Percentiles rank a stretch among this genome's conserved stretches.
These are phyloP conservation scores for Anacardium occidentale DNA, from an alignment of 345 rosid genomes.

Conservation along the genomic window DNA sequence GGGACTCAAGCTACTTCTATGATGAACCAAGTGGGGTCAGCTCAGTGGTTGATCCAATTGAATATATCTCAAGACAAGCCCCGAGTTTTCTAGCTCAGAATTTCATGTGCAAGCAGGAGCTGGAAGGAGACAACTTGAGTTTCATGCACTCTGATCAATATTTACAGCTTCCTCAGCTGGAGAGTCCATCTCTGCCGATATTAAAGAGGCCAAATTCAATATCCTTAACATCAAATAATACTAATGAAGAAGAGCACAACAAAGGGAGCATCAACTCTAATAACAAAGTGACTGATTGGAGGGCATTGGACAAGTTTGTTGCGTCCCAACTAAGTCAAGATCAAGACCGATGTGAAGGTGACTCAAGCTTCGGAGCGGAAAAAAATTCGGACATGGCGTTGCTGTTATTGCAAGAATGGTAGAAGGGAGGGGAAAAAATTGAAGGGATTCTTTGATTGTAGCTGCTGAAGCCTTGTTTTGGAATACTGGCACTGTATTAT, in stretches of 20 bases:
- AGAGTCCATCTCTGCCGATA: conserved; percentile 74
- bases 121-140: conserved; percentile 53
- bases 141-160: conserved; percentile 53
- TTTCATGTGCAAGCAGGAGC: conserved; percentile 74
- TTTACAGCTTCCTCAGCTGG: conserved; percentile 85
- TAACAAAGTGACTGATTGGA: conserved; percentile 74
- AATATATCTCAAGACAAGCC: conserved; percentile 51
- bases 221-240: conserved; percentile 31
- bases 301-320: conserved; percentile 81
- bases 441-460: conserved; percentile 44
- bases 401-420: conserved; percentile 44
- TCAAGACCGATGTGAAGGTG: conserved; percentile 36
- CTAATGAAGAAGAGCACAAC: conserved; percentile 34
- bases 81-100: conserved; percentile 42
- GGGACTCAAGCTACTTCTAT: conserved; percentile 67
- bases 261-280: conserved; percentile 21
- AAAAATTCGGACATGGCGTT: conserved; percentile 31
- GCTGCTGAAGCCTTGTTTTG: conserved; percentile 43
- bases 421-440: conserved; percentile 42
- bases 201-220: conserved; percentile 53
- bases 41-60: conserved; percentile 51
- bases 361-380: conserved; percentile 32
- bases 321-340: conserved; percentile 92
- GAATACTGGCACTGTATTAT: conserved; percentile 26
- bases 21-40: conserved; percentile 56